A percentile compares a stretch with the other conserved stretches of the same genome.
phyloP scores from a whole-genome alignment of 1,284 basidiomycete genomes.

The Farysia itapuensis region DNA sequence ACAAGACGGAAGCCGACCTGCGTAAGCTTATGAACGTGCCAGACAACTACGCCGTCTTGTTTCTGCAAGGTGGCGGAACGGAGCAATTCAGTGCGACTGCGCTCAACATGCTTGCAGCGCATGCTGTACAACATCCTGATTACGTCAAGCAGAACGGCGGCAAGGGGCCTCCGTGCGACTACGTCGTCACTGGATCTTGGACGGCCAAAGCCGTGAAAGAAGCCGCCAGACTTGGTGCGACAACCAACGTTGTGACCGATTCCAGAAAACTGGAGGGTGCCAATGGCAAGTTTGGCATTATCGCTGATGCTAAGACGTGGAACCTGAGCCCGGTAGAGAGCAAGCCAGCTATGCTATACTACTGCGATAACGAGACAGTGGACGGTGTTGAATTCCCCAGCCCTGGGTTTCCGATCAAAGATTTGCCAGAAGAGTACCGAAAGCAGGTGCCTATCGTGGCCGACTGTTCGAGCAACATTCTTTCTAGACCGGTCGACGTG shows the following conservation, averaged over 20 bases:
- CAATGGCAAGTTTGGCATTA: conserved; percentile 68
- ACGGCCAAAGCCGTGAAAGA: conserved; percentile 55
- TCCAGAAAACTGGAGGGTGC: conserved; percentile 36
- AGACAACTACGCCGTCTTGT: conserved; percentile 52
- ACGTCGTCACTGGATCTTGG: conserved; percentile 56
- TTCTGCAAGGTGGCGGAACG: conserved; percentile 56
- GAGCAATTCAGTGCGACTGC: conserved; percentile 57
- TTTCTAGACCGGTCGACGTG: conserved; percentile 88
- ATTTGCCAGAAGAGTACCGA: conserved; percentile 66
- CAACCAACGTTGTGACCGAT: conserved; percentile 46
- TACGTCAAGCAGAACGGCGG: conserved; percentile 33
- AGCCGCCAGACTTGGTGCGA: conserved; percentile 43
- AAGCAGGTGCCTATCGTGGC: conserved; percentile 77
- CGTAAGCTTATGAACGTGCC: conserved; percentile 48
- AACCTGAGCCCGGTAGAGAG: conserved; percentile 67
- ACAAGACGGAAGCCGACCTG: conserved; percentile 53
- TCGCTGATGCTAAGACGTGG: conserved; percentile 76
- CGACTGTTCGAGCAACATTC: conserved; percentile 95
- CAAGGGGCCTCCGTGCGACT: conserved; percentile 53
- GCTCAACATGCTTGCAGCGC: conserved; percentile 54
- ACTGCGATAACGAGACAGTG: conserved; percentile 99
- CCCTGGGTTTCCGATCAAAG: conserved; percentile 81
- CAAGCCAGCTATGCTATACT: conserved; percentile 87
- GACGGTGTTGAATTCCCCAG: conserved; percentile 87
- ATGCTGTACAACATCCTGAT: conserved; percentile 48